Evolutionary conservation across 352 stramenopile genomes (phyloP).

Genomic region (Globisporangium ultimum): DNA sequence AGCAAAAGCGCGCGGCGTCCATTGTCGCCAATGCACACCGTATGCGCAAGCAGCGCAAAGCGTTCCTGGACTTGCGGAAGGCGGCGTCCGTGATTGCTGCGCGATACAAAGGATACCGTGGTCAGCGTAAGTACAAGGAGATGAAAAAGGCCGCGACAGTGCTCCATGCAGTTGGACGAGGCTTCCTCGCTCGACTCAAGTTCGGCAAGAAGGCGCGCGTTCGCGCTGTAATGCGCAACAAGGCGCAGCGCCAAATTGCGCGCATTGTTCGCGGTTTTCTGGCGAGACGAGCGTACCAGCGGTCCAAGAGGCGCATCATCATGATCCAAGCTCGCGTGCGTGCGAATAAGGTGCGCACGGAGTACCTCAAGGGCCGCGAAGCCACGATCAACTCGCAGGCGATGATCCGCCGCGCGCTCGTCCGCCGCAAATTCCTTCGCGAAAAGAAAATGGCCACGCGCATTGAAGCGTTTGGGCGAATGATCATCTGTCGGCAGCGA

Average conservation of each 20-base stretch:
- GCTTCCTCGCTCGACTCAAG: conserved; percentile 79
- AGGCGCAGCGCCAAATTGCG: conserved; percentile 74
- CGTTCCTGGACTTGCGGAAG: conserved; percentile 63
- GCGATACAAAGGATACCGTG: conserved; percentile 70
- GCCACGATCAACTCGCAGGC: conserved; percentile 86
- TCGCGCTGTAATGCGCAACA: conserved; percentile 68
- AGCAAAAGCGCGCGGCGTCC: conserved; percentile 63
- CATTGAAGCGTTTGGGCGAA: conserved; percentile 78
- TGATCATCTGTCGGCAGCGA: conserved; percentile 71
- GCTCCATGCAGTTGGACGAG: conserved; percentile 72
- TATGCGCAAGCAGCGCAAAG: conserved; percentile 57
- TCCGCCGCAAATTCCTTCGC: conserved; percentile 71
- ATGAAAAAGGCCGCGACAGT: conserved; percentile 76
- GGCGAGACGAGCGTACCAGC: conserved; percentile 49
- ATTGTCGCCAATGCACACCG: conserved; percentile 68
- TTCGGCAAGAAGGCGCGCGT: conserved; percentile 84
- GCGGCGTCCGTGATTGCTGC: conserved; percentile 70
- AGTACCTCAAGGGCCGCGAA: conserved; percentile 84
- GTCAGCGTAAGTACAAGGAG: conserved; percentile 51
- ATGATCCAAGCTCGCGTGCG: conserved; percentile 87
- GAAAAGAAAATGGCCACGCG: conserved; percentile 88
- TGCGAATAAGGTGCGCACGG: conserved; percentile 81
- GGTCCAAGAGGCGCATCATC: conserved; percentile 58
- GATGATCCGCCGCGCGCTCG: conserved; percentile 81
- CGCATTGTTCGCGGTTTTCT: conserved; percentile 73